A percentile compares a stretch with the other conserved stretches of the same genome.
Evolutionary conservation across 2,329 filamentous ascomycete species (phyloP).

Genomic region (Fusarium citri): DNA sequence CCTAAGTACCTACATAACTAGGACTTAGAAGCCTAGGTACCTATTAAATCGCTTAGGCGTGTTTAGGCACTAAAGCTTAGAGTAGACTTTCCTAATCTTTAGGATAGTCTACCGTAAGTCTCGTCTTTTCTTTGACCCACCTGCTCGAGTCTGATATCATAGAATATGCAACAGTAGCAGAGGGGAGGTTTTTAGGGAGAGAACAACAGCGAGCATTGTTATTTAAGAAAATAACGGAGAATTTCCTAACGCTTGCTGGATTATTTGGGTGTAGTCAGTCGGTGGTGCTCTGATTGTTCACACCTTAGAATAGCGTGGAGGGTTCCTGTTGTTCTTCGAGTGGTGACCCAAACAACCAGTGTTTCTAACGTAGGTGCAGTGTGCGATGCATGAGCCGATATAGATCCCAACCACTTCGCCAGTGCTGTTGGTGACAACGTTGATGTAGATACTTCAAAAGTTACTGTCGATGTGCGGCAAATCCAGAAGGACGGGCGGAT

Average conservation of each 20-base stretch:
- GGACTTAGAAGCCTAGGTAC: too few species aligned
- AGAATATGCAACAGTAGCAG: too few species aligned
- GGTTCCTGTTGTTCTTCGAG: background rate
- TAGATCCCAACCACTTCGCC: background rate
- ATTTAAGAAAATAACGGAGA: background rate
- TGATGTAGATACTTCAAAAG: background rate
- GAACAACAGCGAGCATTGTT: background rate
- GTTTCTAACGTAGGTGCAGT: background rate
- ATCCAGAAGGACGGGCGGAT: background rate
- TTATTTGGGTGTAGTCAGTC: background rate
- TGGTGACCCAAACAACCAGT: fast-evolving
- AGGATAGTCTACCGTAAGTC: fast-evolving
- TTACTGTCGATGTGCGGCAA: background rate
- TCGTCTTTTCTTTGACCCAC: background rate
- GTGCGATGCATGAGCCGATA: background rate
- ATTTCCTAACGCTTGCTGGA: background rate
- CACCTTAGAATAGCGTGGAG: background rate
- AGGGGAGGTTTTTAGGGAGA: background rate
- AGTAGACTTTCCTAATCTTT: too few species aligned
- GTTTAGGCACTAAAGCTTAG: too few species aligned
- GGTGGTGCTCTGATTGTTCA: background rate
- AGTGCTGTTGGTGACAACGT: background rate
- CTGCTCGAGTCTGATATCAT: background rate
- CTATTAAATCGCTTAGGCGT: too few species aligned
- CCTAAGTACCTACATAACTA: too few species aligned